These are phyloP conservation scores for Aspergillus sp. DNA, from an alignment of 2,329 filamentous ascomycete species.

Conservation along the genomic window DNA sequence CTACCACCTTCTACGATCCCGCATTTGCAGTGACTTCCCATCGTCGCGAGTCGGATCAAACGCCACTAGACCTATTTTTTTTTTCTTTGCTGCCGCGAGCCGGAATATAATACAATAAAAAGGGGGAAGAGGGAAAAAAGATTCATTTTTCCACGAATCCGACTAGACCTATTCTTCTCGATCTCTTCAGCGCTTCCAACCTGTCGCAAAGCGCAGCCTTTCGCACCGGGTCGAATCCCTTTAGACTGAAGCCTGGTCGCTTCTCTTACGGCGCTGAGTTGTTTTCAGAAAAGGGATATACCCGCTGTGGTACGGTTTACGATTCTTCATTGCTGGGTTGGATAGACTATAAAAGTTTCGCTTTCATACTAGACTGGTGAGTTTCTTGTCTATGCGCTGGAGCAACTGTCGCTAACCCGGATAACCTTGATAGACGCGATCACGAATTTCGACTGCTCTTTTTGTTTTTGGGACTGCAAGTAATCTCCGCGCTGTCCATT, in stretches of 20 bases:
- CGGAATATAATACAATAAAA: conserved; percentile 20
- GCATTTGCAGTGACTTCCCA: conserved; percentile 19
- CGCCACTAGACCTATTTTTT: conserved; percentile 21
- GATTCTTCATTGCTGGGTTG: conserved; percentile 26
- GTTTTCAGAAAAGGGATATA: conserved; percentile 20
- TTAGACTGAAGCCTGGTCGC: conserved; percentile 36
- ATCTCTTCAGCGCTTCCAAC: conserved; percentile 16
- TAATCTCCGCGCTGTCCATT: conserved; percentile 20
- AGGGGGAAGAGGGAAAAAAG: conserved; percentile 12
- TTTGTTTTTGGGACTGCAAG: conserved; percentile 20
- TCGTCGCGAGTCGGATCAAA: conserved; percentile 19
- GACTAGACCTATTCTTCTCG: conserved; percentile 15
- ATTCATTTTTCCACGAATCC: conserved; percentile 13
- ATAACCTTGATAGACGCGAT: conserved; percentile 31
- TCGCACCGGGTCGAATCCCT: conserved; percentile 13
- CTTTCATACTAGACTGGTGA: conserved; percentile 39
- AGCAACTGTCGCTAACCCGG: conserved; percentile 18
- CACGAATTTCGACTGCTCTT: conserved; percentile 31
- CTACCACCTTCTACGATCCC: conserved; percentile 33
- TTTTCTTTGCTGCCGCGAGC: conserved; percentile 12
- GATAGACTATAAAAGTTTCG: conserved; percentile 34
- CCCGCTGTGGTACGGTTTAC: conserved; percentile 33
- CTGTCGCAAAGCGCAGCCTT: conserved; percentile 24
- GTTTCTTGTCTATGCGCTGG: conserved; percentile 22
- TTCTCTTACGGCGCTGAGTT: conserved; percentile 25